Evolutionary conservation across 2,329 filamentous ascomycete species (phyloP), one percentile per base, ranked within the genome.

Genomic region (Botrytis fragariae): DNA sequence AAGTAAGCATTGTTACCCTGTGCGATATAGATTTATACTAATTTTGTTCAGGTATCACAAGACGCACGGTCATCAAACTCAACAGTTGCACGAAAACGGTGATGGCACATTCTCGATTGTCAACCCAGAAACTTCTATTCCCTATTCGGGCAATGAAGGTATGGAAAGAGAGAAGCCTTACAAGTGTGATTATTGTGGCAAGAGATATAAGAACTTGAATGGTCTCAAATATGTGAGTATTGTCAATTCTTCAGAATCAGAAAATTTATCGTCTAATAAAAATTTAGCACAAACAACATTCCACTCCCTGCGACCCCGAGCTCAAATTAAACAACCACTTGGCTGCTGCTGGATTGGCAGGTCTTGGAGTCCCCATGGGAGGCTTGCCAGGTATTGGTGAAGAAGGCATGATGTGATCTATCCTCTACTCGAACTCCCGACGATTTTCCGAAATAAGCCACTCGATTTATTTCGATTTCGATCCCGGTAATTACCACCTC

Each of bases 111-210:
- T 97, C 81, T 98, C 95, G 0, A 99, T 99, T 77, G 95, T 99
- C 69, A 97, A 99, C 79, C 96, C 96, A 0, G 93, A 97, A 80
- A 98, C 96, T 0, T 96, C 93, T 42, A 89, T 94, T 1, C 96
- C 96, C 0, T 99, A 98, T 77, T 96, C 96, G 0, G 96, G 96
- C 45, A 98, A 96, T 1, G 86, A 97, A 51, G 96, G 96, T n/a
- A 99, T 99, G 96, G 96, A 99, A 84, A 99, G 98, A 83, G 95
- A 98, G 85, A 99, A 99, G 85, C 96, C 96, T 4, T 98, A 98
- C 82, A 95, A 95, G 81, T 99, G 96, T 83, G 95, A 98, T 77
- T 92, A 94, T 18, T 99, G 96, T 81, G 95, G 95, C 79, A 99
- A 99, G 86, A 92, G 96, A 70, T 99, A 99, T 85, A 99, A 99